Base-by-base conservation (phyloP, 495 filamentous ascomycete genomes). In the Lichina pygmaea region DNA sequence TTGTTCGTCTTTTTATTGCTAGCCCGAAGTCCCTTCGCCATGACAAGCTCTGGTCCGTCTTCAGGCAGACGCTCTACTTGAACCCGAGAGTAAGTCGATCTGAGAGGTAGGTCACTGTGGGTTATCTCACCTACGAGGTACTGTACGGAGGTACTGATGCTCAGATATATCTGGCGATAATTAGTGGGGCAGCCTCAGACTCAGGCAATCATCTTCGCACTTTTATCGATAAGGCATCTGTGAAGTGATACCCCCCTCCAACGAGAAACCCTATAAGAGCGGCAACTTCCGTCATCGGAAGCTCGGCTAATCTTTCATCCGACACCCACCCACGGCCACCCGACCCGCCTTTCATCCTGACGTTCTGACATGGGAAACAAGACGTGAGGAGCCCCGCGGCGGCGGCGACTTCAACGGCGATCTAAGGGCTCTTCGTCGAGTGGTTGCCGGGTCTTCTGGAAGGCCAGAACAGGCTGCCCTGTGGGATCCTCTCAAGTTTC, bases 21-120 rank as follows among this genome's bases (percentile, higher is more conserved):
- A 38, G 84, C 66, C 52, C 85, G 67, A 42, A 76, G 60, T 55
- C 79, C 76, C 53, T 89, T 92, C 3, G 84, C 85, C 85, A 93
- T 93, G 48, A 49, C 13, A 15, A 39, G 13, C 5, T 11, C 13
- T 39, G 36, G 36, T 1, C 24, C 36, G 13, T 15, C 36, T 39
- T 11, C 6, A 15, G 13, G 36, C 36, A 11, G 13, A 39, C 36
- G 10, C 11, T 39, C 11, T 39, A 5, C 3, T 15, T 1, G 36
- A 39, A 24, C 4, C 24, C 24, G 24, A 24, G 24, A 24, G 24
- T 4, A 24, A 4, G 24, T 24, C 24, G 24, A 24, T 24, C 24
- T 24, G 24, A 24, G 4, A 39, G 36, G 13, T 11, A 5, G 36
- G 2, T 15, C 10, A 39, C 36, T 11, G 13, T 39, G 5, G 36